phyloP scores from a whole-genome alignment of 2,329 filamentous ascomycete species.

The Thermochaetoides dissita region DNA sequence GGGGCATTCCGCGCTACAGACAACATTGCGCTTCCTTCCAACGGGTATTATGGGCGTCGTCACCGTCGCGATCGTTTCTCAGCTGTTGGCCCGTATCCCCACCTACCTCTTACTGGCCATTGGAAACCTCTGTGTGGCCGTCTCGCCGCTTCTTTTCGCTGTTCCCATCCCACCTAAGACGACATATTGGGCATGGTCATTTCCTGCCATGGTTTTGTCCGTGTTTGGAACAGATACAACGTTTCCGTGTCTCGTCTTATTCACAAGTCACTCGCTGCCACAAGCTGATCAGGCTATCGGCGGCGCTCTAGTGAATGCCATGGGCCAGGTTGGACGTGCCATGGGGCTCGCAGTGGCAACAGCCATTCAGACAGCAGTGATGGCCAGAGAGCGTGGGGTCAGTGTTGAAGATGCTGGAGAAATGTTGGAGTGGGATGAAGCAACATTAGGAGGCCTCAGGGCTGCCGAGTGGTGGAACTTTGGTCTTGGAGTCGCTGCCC shows the following conservation, averaged over 20 bases:
- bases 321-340: slow-evolving; percentile 50
- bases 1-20: slow-evolving; percentile 46
- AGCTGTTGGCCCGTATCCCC: slow-evolving; percentile 42
- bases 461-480: slow-evolving; percentile 40
- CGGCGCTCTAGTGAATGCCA: slow-evolving; percentile 53
- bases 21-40: slow-evolving; percentile 54
- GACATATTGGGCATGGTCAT: slow-evolving; percentile 52
- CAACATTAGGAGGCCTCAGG: slow-evolving; percentile 34
- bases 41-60: slow-evolving; percentile 46
- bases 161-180: slow-evolving; percentile 46
- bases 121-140: slow-evolving; percentile 40
- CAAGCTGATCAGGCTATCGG: slow-evolving; percentile 52
- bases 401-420: slow-evolving; percentile 29
- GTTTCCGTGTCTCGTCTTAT: slow-evolving; percentile 52
- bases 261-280: slow-evolving; percentile 48
- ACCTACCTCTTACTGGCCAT: slow-evolving; percentile 43
- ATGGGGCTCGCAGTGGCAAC: slow-evolving; percentile 53
- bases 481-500: slow-evolving; percentile 28
- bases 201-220: slow-evolving; percentile 51
- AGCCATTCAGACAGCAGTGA: slow-evolving; percentile 48
- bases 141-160: slow-evolving; percentile 47
- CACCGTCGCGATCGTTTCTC: slow-evolving; percentile 41
- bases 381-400: slow-evolving; percentile 33
- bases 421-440: slow-evolving; percentile 28
- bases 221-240: slow-evolving; percentile 54